Evolutionary conservation across 75 land plant species (phyloP).

Genomic region (Picea sitchensis): DNA sequence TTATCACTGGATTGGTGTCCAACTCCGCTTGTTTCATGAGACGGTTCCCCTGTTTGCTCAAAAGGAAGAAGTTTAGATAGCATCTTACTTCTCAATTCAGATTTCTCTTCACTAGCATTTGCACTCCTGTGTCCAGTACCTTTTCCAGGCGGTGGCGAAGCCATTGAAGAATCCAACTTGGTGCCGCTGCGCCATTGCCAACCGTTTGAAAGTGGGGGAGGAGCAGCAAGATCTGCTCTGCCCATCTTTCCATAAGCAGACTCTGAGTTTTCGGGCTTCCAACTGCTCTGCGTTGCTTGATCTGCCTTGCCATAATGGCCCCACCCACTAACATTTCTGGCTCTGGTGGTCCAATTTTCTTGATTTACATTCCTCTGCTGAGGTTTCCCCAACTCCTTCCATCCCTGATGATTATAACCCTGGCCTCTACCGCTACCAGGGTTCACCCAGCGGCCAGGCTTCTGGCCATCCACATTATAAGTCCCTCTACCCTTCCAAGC

Average conservation of each 20-base stretch:
- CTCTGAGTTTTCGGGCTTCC: constrained; percentile 16
- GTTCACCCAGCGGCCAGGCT: neutral
- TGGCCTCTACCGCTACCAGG: neutral
- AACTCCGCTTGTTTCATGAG: neutral
- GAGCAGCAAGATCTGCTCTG: constrained; percentile 12
- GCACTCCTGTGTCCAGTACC: neutral
- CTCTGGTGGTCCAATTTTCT: constrained; percentile 14
- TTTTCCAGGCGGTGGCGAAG: neutral
- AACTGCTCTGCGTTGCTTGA: constrained; percentile 11
- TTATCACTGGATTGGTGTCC: constrained; percentile 3
- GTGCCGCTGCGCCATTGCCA: constrained; percentile 33
- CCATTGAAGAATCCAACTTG: neutral
- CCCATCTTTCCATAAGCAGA: neutral
- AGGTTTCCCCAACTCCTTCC: too few species aligned
- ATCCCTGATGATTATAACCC: too few species aligned
- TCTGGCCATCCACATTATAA: neutral
- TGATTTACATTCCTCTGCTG: neutral
- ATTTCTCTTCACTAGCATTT: neutral
- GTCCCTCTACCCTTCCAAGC: neutral
- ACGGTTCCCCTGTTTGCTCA: neutral
- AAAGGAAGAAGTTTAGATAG: constrained; percentile 11
- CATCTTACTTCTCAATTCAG: neutral
- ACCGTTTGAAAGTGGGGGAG: constrained; percentile 50
- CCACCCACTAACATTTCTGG: constrained; percentile 15
- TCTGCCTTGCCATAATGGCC: constrained; percentile 15